Evolutionary conservation across 441 rosid species (phyloP).

Genomic region (Gossypium trilobum): DNA sequence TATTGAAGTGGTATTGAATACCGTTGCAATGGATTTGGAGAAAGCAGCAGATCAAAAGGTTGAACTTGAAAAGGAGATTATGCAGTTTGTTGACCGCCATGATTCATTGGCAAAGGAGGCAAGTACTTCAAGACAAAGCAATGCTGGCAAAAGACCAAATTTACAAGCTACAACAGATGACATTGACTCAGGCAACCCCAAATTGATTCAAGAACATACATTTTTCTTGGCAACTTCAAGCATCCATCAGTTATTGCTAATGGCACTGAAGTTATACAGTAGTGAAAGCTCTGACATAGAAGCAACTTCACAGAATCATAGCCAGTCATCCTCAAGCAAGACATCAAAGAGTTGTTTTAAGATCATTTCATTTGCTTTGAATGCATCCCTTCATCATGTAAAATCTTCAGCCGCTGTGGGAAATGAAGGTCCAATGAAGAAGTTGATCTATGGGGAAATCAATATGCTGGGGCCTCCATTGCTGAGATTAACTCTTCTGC

Average conservation of each 20-base stretch:
- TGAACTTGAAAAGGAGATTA: constrained; percentile 53
- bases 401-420: constrained; percentile 36
- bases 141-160: constrained; percentile 38
- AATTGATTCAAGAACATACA: constrained; percentile 29
- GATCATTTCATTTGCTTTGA: constrained; percentile 44
- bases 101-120: constrained; percentile 35
- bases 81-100: constrained; percentile 40
- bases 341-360: constrained; percentile 29
- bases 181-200: constrained; percentile 26
- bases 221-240: constrained; percentile 63
- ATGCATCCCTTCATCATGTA: constrained; percentile 43
- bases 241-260: constrained; percentile 46
- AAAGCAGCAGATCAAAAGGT: constrained; percentile 37
- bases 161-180: constrained; percentile 26
- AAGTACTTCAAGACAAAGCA: constrained; percentile 34
- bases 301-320: constrained; percentile 40
- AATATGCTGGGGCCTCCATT: constrained; percentile 48
- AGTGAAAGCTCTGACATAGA: constrained; percentile 21
- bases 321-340: constrained; percentile 38
- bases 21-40: constrained; percentile 46
- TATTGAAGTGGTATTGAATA: constrained; percentile 51
- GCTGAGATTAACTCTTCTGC: constrained; percentile 50
- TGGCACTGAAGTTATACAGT: constrained; percentile 24
- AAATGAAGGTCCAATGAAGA: constrained; percentile 48
- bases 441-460: constrained; percentile 49